These are phyloP conservation scores for Murraya paniculata DNA, from an alignment of 345 rosid genomes.

Conservation along the genomic window DNA sequence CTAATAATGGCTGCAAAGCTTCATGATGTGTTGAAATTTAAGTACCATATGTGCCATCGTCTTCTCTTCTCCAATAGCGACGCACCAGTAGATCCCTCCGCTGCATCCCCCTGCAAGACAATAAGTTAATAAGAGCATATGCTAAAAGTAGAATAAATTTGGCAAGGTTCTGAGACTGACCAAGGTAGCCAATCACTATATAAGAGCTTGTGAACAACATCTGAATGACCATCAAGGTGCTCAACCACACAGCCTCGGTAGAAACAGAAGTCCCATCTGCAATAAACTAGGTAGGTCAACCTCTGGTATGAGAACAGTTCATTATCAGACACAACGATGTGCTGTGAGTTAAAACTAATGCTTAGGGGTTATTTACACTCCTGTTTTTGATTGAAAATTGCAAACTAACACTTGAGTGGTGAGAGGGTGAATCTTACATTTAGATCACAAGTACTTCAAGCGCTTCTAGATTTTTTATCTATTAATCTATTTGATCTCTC, in stretches of 20 bases:
- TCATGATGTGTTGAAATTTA: conserved; percentile 2
- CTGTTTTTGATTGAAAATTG: background rate
- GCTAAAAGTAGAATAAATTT: background rate
- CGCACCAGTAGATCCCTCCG: conserved; percentile 74
- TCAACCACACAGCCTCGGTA: conserved; percentile 70
- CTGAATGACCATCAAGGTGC: conserved; percentile 92
- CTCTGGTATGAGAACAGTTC: background rate
- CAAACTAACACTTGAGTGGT: background rate
- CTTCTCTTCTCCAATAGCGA: conserved; percentile 97
- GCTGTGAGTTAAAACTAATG: background rate
- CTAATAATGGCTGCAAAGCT: background rate
- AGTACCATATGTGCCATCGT: conserved; percentile 93
- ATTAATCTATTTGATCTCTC: background rate
- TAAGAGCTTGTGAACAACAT: conserved; percentile 60
- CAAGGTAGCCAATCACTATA: conserved; percentile 84
- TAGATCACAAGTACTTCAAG: background rate
- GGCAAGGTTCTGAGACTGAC: conserved; percentile 29
- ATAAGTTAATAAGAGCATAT: conserved; percentile 2
- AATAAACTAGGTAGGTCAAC: conserved; percentile 16
- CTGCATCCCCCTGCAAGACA: conserved; percentile 60
- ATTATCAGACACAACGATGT: background rate
- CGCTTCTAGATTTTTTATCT: background rate
- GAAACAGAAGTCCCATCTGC: conserved; percentile 94
- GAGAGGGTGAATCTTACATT: background rate
- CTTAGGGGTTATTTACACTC: background rate